Conservation (phyloP, 352 stramenopile genomes). For the Phytophthora cactorum region DNA sequence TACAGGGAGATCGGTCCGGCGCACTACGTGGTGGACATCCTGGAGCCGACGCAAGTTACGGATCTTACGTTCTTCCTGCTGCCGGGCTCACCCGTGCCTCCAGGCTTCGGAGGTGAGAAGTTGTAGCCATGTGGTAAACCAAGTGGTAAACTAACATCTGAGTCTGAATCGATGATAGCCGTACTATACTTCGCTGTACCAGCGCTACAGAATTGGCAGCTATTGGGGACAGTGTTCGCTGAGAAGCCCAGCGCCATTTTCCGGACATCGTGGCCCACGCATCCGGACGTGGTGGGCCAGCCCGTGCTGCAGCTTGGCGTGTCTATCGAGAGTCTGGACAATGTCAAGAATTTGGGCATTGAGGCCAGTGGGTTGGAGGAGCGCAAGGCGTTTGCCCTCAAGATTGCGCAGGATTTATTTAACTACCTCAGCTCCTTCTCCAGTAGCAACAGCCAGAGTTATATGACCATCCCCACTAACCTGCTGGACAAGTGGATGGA, state of each 20-base stretch:
- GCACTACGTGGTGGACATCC: conserved; percentile 71
- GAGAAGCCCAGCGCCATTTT: conserved; percentile 79
- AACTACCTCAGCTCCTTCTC: conserved; percentile 93
- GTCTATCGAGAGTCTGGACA: conserved; percentile 77
- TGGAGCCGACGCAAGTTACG: conserved; percentile 60
- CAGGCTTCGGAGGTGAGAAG: conserved; percentile 53
- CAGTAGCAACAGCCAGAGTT: conserved; percentile 65
- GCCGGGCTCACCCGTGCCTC: conserved; percentile 62
- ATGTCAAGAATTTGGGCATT: conserved; percentile 79
- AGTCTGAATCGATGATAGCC: conserved; percentile 33
- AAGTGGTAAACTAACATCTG: conserved; percentile 6
- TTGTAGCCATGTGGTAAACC: conserved; percentile 13
- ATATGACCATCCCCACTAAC: conserved; percentile 92
- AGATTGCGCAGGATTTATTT: conserved; percentile 93
- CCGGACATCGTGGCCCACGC: conserved; percentile 66
- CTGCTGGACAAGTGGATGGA: conserved; percentile 93
- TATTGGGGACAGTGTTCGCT: conserved; percentile 74
- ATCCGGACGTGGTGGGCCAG: conserved; percentile 64
- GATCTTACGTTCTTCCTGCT: conserved; percentile 83
- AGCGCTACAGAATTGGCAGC: conserved; percentile 71
- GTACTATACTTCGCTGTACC: conserved; percentile 79
- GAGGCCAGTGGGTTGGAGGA: conserved; percentile 65
- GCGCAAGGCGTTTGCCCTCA: conserved; percentile 87
- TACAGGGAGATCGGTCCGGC: conserved; percentile 61
- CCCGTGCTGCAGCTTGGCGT: conserved; percentile 70